Evolutionary conservation across 306 rosid species (phyloP).

Genomic region (Gillenia trifoliata): DNA sequence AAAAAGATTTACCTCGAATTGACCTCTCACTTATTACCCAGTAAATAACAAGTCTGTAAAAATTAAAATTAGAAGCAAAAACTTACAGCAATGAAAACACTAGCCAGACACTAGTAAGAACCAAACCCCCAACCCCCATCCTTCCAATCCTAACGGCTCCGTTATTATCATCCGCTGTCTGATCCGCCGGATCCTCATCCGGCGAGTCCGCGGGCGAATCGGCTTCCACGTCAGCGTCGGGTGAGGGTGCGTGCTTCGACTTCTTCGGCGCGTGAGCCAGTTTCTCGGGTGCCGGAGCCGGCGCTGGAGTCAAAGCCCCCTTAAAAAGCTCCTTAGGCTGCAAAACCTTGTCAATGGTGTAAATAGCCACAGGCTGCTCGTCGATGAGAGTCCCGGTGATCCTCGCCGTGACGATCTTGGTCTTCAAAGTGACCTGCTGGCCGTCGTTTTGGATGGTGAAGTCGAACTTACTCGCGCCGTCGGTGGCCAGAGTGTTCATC

Average conservation of each 20-base stretch:
- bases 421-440: constrained; percentile 51
- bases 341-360: constrained; percentile 56
- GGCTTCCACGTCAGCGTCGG: not conserved
- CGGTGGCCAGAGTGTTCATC: constrained; percentile 75
- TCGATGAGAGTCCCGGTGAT: constrained; percentile 63
- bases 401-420: constrained; percentile 50
- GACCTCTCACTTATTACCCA: not conserved
- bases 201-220: constrained; percentile 38
- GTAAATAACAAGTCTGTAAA: not conserved
- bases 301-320: constrained; percentile 47
- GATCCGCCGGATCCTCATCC: constrained; percentile 47
- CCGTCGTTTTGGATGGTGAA: constrained; percentile 86
- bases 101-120: constrained; percentile 16
- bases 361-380: constrained; percentile 60
- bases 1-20: not conserved
- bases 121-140: constrained; percentile 13
- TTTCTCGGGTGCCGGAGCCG: constrained; percentile 56
- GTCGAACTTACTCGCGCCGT: constrained; percentile 62
- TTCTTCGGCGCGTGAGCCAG: constrained; percentile 53
- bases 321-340: constrained; percentile 63
- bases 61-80: not conserved
- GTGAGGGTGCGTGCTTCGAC: constrained; percentile 19
- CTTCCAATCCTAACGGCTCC: constrained; percentile 31
- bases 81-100: constrained; percentile 39
- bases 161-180: constrained; percentile 41